Base-by-base conservation (phyloP, 2,329 filamentous ascomycete species). In the Fusarium austroafricanum region DNA sequence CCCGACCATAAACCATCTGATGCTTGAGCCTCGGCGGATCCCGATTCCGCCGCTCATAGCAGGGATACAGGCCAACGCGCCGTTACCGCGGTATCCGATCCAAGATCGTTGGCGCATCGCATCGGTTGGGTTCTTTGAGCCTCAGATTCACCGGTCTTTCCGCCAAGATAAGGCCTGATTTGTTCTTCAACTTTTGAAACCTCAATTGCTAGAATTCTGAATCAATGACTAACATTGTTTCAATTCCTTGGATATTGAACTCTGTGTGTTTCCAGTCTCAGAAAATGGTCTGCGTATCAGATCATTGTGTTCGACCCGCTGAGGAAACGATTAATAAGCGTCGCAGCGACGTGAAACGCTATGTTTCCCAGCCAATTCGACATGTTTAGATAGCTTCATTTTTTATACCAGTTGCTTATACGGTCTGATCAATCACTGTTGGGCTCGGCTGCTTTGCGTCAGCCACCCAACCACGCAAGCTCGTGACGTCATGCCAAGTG, bases 401-500 rank as follows among this genome's bases (percentile, higher is more conserved):
- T n/a, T n/a, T n/a, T n/a, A n/a, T n/a, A n/a, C n/a, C n/a, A n/a
- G n/a, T n/a, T n/a, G n/a, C n/a, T n/a, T n/a, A n/a, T n/a, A n/a
- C n/a, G n/a, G n/a, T n/a, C n/a, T n/a, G n/a, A n/a, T n/a, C n/a
- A n/a, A n/a, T n/a, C n/a, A n/a, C n/a, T n/a, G n/a, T n/a, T 37
- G 28, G 31, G 38, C 58, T 62, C 47, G 47, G 37, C 58, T 60
- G 20, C 17, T 31, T 20, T 21, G 29, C 49, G 28, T 15, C 51
- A 64, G 61, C 61, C 61, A 64, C 60, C 9, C n/a, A 39, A 53
- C 52, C 60, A 10, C 60, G 60, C 59, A 64, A 64, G 53, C 60
- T 26, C 17, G 12, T 64, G 61, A 64, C 61, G 61, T 65, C 53
- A 64, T 64, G 60, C 61, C 61, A 64, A 65, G 61, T 65, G n/a